These are phyloP conservation scores for Fonsecaea nubica DNA, from an alignment of 2,329 filamentous ascomycete species.

Conservation along the genomic window DNA sequence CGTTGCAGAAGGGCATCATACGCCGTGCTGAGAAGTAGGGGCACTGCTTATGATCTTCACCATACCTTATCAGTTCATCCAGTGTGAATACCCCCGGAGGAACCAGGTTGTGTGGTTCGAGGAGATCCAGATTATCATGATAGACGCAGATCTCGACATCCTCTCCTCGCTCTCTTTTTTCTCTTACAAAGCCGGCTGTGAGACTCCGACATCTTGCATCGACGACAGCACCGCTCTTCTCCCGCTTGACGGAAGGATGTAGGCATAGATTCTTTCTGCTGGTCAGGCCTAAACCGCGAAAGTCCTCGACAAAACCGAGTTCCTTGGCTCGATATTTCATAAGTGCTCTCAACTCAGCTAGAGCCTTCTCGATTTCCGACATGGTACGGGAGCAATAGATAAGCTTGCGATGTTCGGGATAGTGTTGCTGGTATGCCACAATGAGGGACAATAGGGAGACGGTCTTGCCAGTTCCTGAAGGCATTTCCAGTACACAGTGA, in stretches of 20 bases:
- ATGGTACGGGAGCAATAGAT: slow-evolving; percentile 99
- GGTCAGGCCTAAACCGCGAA: slow-evolving; percentile 87
- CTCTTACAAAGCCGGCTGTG: slow-evolving; percentile 95
- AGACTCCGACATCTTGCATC: slow-evolving; percentile 95
- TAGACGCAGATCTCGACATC: slow-evolving; percentile 94
- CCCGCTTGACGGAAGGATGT: slow-evolving; percentile 92
- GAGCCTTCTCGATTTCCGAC: slow-evolving; percentile 98
- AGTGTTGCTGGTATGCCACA: slow-evolving; percentile 93
- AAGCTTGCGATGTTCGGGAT: slow-evolving; percentile 90
- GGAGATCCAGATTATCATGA: slow-evolving; percentile 93
- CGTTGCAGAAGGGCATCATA: slow-evolving; percentile 99
- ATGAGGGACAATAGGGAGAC: slow-evolving; percentile 94
- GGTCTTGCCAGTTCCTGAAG: slow-evolving; percentile 97
- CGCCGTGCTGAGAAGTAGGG: slow-evolving; percentile 94
- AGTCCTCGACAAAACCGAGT: slow-evolving; percentile 90
- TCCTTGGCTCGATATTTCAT: slow-evolving; percentile 95
- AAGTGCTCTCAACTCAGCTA: slow-evolving; percentile 85
- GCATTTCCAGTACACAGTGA: slow-evolving; percentile 98
- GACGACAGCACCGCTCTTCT: slow-evolving; percentile 93
- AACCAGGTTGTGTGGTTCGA: slow-evolving; percentile 93
- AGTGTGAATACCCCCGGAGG: slow-evolving; percentile 96
- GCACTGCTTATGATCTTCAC: slow-evolving; percentile 94
- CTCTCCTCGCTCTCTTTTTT: slow-evolving; percentile 95
- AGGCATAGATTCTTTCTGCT: slow-evolving; percentile 97
- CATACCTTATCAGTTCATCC: slow-evolving; percentile 85